Evolutionary conservation across 2,329 filamentous ascomycete genomes (phyloP).

Genomic region (Aspergillus awamori): DNA sequence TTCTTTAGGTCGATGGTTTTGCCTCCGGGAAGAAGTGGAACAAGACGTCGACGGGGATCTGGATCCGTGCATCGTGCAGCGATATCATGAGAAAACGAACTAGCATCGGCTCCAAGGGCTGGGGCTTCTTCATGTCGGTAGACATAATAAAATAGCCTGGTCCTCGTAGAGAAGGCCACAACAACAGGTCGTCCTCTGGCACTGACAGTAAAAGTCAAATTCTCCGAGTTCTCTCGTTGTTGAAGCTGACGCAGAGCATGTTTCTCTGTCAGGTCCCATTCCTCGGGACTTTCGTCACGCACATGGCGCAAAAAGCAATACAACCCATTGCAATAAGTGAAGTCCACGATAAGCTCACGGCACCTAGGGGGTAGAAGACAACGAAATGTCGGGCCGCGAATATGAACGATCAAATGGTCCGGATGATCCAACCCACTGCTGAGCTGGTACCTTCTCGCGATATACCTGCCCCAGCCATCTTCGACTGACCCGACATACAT

Average conservation of each 20-base stretch:
- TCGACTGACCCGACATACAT: conserved; percentile 18
- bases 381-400: conserved; percentile 7
- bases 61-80: conserved; percentile 14
- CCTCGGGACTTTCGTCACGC: conserved; percentile 14
- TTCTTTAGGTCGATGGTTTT: conserved; percentile 16
- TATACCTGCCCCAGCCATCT: conserved; percentile 18
- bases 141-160: conserved; percentile 24
- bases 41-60: conserved; percentile 16
- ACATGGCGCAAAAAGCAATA: conserved; percentile 15
- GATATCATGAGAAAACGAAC: conserved; percentile 7
- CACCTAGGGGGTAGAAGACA: conserved; percentile 19
- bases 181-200: conserved; percentile 13
- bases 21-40: conserved; percentile 17
- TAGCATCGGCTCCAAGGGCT: background rate
- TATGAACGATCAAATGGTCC: background rate
- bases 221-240: background rate
- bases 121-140: background rate
- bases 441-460: background rate
- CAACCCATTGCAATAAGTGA: conserved; percentile 12
- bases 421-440: background rate
- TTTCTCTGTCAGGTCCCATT: conserved; percentile 17
- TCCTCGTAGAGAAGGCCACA: conserved; percentile 17
- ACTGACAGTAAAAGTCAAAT: background rate
- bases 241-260: conserved; percentile 14
- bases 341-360: conserved; percentile 14